Base-by-base conservation (phyloP, 495 filamentous ascomycete genomes). In the Penicillium riverlandense region DNA sequence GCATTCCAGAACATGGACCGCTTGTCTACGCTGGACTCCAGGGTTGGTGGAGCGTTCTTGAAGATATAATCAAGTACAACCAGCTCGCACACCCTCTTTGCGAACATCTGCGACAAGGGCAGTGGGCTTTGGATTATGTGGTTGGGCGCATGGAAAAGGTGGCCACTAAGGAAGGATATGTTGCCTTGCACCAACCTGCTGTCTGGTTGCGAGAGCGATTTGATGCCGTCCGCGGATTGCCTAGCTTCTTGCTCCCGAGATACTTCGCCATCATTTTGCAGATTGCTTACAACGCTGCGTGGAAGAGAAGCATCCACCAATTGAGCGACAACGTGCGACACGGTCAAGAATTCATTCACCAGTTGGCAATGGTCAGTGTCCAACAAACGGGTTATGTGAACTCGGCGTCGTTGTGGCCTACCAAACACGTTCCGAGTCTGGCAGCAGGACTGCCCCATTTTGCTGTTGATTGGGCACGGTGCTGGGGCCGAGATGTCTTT, bases 401-500 rank as follows among this genome's bases (percentile, higher is more conserved):
- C 29, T 95, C 88, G 7, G 88, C 85, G 7, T 96, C 92, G 9
- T 66, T 99, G 14, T 95, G 87, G 75, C 90, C 94, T 1, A 77
- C 77, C 39, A 89, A 88, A 55, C 71, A 74, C 29, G 88, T 95
- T 4, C 85, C 90, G 14, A 89, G 85, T 37, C 75, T 99, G 50
- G 92, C 94, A 13, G 94, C 94, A 40, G 94, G 94, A 3, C 67
- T 99, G 13, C 94, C 94, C 10, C 94, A 99, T 67, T 99, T 99
- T 62, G 80, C 94, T 8, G 81, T 83, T 5, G 83, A 90, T 47
- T 99, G 92, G 88, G 88, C 92, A 42, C 77, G 94, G 44, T 96
- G 90, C 63, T 99, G 94, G 94, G 94, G 94, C 33, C 82, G 94
- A 15, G 94, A 99, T 66, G 83, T 95, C 11, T 97, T 97, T 65